Evolutionary conservation across 108 stramenopile genomes (phyloP), one percentile per base, ranked within the genome.

Genomic region (Mediolabrus comicus): DNA sequence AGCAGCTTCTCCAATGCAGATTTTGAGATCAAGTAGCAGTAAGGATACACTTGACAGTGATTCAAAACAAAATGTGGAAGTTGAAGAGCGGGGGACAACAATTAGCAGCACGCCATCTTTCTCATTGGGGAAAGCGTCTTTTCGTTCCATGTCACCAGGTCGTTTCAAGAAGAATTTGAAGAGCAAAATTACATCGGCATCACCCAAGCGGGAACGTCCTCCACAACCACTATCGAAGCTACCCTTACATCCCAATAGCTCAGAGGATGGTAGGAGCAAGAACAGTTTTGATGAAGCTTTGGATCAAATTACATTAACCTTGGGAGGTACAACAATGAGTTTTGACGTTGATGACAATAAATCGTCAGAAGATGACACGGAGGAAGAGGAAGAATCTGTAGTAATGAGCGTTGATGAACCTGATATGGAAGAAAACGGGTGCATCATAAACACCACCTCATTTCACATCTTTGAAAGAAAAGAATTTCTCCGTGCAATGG

Each of bases 401-500:
- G 56, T 17, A 1, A 33, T 30, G 34, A 57, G 31, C 29, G 17
- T 33, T 32, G 56, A 33, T 17, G 56, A 57, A 32, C 56, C 46
- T 49, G 56, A 57, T 17, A 57, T 67, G 30, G 77, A 79, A 14
- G 69, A 60, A n/a, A 51, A 66, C 32, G 41, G 46, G 26, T 65
- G 60, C 57, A 39, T 52, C 7, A 65, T 70, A 11, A 77, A 77
- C 43, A 64, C 56, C 9, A 25, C 49, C 0, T 61, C 69, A 16
- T 70, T 49, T 24, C 72, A 63, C 53, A 68, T 79, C 24, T 79
- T 67, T 30, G 71, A 79, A 53, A 67, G 64, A 33, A n/a, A 41
- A 43, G 63, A 72, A 41, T 79, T 79, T 32, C 30, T 79, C 2
- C 29, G 43, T 22, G 78, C 78, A 62, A 79, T 79, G 78, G 71